phyloP scores from a whole-genome alignment of 2,329 filamentous ascomycete species.

The Chaetomium strumarium region DNA sequence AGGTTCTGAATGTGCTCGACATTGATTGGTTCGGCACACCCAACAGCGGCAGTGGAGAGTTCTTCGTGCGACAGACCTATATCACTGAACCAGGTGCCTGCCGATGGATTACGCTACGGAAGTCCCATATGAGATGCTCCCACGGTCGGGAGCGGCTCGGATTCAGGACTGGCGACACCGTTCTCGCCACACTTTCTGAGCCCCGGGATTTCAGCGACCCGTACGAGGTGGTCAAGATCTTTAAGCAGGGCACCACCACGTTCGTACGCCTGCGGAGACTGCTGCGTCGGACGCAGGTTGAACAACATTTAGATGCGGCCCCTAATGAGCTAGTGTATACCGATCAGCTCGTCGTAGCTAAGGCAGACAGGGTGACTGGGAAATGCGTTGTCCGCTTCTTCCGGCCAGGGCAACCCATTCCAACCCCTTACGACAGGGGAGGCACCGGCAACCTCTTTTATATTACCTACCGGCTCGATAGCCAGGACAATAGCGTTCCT shows the following conservation, averaged over 20 bases:
- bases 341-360: slow-evolving; percentile 36
- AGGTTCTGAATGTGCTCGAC: slow-evolving; percentile 52
- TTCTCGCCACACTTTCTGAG: slow-evolving; percentile 41
- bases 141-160: slow-evolving; percentile 20
- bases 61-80: slow-evolving; percentile 69
- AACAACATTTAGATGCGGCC: slow-evolving; percentile 28
- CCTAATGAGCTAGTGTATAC: slow-evolving; percentile 58
- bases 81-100: slow-evolving; percentile 50
- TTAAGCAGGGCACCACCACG: slow-evolving; percentile 23
- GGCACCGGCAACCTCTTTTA: slow-evolving; percentile 64
- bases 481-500: slow-evolving; percentile 15
- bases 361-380: slow-evolving; percentile 40
- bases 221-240: slow-evolving; percentile 47
- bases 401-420: slow-evolving; percentile 38
- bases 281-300: slow-evolving; percentile 40
- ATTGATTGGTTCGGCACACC: slow-evolving; percentile 54
- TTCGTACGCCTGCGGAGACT: slow-evolving; percentile 47
- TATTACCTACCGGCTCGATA: slow-evolving; percentile 42
- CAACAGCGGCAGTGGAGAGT: slow-evolving; percentile 39
- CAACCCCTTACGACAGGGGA: slow-evolving; percentile 57
- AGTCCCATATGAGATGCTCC: slow-evolving; percentile 51
- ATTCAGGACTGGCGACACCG: slow-evolving; percentile 49
- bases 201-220: slow-evolving; percentile 46
- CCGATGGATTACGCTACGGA: slow-evolving; percentile 54
- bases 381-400: slow-evolving; percentile 58